Conservation (phyloP, 2,329 filamentous ascomycete species). For the Ilyonectria sp. region DNA sequence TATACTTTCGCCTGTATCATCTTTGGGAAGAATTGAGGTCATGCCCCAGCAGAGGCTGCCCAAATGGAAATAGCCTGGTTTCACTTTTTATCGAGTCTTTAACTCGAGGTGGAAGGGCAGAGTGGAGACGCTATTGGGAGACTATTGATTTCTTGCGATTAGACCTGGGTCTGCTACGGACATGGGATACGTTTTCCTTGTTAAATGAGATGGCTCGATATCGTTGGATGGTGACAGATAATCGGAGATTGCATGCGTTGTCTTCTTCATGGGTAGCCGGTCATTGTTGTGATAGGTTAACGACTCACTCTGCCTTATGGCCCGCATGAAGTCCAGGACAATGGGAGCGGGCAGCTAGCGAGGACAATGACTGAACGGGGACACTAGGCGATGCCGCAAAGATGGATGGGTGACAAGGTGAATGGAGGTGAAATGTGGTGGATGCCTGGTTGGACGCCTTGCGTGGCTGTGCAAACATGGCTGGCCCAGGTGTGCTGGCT, state of each 20-base stretch:
- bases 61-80: constrained; percentile 34
- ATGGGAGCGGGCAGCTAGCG: not conserved
- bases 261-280: no score
- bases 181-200: not conserved
- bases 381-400: not conserved
- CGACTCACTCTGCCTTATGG: no score
- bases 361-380: not conserved
- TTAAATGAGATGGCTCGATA: not conserved
- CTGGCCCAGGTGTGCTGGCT: not conserved
- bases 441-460: constrained; percentile 31
- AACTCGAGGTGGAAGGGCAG: not conserved
- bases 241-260: not conserved
- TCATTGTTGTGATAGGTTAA: no score
- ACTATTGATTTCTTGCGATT: not conserved
- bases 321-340: not conserved
- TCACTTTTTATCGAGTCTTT: not conserved
- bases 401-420: not conserved
- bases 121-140: not conserved
- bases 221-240: not conserved
- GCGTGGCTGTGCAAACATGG: constrained; percentile 31
- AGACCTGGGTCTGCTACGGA: not conserved
- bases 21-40: not conserved
- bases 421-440: not conserved
- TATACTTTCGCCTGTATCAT: not conserved
- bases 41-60: not conserved